Conservation (phyloP, 495 filamentous ascomycete species). For the Achaetomiella virescens region DNA sequence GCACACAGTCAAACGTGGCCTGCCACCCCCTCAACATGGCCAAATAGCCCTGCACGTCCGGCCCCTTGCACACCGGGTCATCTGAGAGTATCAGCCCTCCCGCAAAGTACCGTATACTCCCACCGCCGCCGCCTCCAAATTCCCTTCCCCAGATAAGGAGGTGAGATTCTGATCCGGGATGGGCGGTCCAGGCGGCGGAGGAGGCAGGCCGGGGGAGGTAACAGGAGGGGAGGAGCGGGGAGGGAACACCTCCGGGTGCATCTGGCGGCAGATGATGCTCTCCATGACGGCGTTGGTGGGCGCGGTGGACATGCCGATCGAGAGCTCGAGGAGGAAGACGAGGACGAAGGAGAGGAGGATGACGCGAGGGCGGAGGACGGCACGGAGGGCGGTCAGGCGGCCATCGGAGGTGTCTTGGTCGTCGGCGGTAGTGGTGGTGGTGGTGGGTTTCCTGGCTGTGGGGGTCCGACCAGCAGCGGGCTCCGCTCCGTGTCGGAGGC, state of each 20-base stretch:
- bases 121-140: no score
- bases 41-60: conserved; percentile 28
- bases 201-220: neutral
- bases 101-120: neutral
- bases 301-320: conserved; percentile 15
- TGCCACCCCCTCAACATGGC: conserved; percentile 32
- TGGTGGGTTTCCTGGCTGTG: neutral
- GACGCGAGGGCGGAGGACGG: conserved; percentile 20
- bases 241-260: conserved; percentile 22
- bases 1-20: conserved; percentile 24
- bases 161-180: neutral
- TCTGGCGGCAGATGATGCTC: conserved; percentile 27
- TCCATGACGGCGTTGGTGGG: conserved; percentile 30
- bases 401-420: neutral
- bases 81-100: conserved; percentile 8
- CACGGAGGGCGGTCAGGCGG: conserved; percentile 1
- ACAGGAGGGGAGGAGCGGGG: neutral
- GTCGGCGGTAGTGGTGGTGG: neutral
- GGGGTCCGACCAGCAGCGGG: conserved; percentile 13
- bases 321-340: conserved; percentile 29
- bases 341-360: conserved; percentile 18
- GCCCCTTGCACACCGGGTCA: conserved; percentile 20
- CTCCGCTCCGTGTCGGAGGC: conserved; percentile 11
- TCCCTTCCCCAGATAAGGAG: neutral
- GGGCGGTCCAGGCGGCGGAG: neutral